Percentiles rank a stretch among this genome's conserved stretches.
Evolutionary conservation across 2,329 filamentous ascomycete species (phyloP).

Genomic region (Clonostachys solani): DNA sequence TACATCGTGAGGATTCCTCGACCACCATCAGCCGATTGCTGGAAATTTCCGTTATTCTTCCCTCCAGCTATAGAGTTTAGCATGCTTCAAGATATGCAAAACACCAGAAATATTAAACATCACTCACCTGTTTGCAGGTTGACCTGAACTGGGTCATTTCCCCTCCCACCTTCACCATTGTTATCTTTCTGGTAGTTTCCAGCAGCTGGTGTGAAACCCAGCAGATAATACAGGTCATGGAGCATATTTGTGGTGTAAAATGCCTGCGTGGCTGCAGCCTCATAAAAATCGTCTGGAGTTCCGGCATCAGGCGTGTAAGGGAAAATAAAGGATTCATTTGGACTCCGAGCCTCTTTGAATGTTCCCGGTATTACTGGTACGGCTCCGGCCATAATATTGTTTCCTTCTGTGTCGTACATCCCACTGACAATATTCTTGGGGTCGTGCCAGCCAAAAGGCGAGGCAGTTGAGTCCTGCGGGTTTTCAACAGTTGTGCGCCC

Average conservation of each 20-base stretch:
- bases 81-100: too few species aligned
- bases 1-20: constrained; percentile 55
- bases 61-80: constrained; percentile 16
- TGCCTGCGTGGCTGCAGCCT: constrained; percentile 53
- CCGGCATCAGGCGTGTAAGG: constrained; percentile 19
- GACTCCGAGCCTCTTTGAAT: too few species aligned
- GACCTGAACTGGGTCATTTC: constrained; percentile 47
- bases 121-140: constrained; percentile 43
- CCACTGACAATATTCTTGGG: too few species aligned
- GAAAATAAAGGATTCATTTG: too few species aligned
- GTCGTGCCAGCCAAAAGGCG: not conserved
- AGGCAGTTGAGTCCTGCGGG: not conserved
- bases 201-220: constrained; percentile 53
- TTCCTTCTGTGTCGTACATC: not conserved
- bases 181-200: constrained; percentile 59
- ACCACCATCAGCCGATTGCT: constrained; percentile 46
- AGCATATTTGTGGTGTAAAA: constrained; percentile 58
- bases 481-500: constrained; percentile 44
- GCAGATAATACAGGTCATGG: constrained; percentile 52
- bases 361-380: not conserved
- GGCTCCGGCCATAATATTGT: not conserved
- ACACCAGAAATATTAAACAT: constrained; percentile 17
- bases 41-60: constrained; percentile 54
- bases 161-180: constrained; percentile 46
- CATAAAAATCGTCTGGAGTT: constrained; percentile 34